These are phyloP conservation scores for Fraxinus anomala DNA, from an alignment of 257 asterid species.

Conservation along the genomic window DNA sequence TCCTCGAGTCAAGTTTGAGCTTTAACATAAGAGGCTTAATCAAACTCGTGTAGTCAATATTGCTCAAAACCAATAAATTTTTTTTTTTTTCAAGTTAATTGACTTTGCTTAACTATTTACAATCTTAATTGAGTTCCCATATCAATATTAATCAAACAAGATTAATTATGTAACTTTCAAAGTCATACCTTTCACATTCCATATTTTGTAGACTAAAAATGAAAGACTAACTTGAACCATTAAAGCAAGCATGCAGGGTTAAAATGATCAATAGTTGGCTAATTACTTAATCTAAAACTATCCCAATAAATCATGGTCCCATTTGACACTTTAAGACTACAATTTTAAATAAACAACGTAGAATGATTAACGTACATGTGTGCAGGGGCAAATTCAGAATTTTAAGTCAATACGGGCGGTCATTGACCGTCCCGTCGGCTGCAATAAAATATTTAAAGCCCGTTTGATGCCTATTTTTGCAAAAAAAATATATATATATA, in stretches of 20 bases:
- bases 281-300: not conserved
- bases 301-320: not conserved
- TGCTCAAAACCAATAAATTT: not conserved
- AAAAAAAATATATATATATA: too few species aligned
- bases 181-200: slow-evolving; percentile 2
- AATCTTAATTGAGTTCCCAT: not conserved
- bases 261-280: not conserved
- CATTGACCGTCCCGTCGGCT: too few species aligned
- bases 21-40: not conserved
- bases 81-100: not conserved
- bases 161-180: not conserved
- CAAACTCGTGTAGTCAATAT: not conserved
- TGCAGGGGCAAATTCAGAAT: too few species aligned
- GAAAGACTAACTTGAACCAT: slow-evolving; percentile 27
- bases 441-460: too few species aligned
- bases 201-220: slow-evolving; percentile 20
- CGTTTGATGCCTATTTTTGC: too few species aligned
- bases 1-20: too few species aligned
- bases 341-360: too few species aligned
- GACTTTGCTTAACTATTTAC: not conserved
- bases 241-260: not conserved
- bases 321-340: not conserved
- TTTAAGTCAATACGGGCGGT: too few species aligned
- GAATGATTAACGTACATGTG: not conserved
- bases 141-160: not conserved